Base-by-base conservation (phyloP, 108 stramenopile genomes). In the Nitzschia sp. region DNA sequence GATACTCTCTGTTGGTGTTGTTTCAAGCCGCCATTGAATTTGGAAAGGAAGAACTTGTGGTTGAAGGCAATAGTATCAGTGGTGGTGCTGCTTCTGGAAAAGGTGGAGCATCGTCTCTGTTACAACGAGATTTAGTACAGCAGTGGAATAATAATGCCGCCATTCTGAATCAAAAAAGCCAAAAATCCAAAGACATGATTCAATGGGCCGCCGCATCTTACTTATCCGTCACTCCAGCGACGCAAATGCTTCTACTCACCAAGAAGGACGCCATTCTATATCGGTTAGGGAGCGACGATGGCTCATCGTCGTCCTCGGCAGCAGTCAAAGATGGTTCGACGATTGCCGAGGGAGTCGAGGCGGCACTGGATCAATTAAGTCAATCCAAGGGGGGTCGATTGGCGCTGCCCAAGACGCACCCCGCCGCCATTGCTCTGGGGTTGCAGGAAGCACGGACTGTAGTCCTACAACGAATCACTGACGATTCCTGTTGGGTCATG, bases 1-100 rank as follows among this genome's bases (percentile, higher is more conserved):
- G 72, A 21, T 90, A 80, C 63, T 82, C 81, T 2, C 15, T 78
- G 2, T 30, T 94, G 47, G 70, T 94, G 0, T 65, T 94, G 55
- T 76, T 88, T 46, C 92, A 94, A 72, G 89, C 80, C 0, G 72
- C 73, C 19, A 82, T 94, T 56, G 92, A 94, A 72, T 77, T 73
- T 29, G 85, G 76, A 27, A 76, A 84, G 55, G 80, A 87, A 52
- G 53, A 71, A 62, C 35, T 60, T 22, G 61, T 63, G 22, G 44
- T 65, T 19, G 69, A 19, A 32, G 47, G 68, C 35, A 33, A 19
- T 6, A 46, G 3, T 34, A 22, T 0, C 15, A 44, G 0, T 41
- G 23, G 68, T 46, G 57, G 17, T 1, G 22, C 61, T 8, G 3
- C 35, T 23, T 21, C 61, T 23, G n/a, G n/a, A n/a, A 33, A 0